Conservation (phyloP, 352 stramenopile species). For the Discostella stelligera region DNA sequence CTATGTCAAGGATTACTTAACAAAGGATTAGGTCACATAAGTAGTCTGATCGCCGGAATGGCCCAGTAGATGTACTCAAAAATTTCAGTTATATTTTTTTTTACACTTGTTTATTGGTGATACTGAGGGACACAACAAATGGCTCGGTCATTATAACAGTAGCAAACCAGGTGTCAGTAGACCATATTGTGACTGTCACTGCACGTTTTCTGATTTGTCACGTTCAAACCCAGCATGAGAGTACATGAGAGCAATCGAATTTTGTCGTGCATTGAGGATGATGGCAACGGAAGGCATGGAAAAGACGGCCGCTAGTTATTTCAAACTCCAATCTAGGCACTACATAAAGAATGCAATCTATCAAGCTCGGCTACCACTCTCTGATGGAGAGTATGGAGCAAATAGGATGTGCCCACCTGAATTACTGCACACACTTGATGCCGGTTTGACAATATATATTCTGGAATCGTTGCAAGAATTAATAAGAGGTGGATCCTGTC, state of each 20-base stretch:
- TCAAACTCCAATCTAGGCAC: constrained; percentile 18
- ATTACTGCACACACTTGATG: constrained; percentile 19
- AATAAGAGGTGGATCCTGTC: neutral
- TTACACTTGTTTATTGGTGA: no score
- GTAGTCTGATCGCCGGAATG: no score
- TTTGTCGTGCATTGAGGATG: constrained; percentile 6
- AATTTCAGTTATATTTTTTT: no score
- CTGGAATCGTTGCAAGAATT: neutral
- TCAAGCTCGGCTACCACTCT: constrained; percentile 1
- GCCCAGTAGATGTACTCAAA: no score
- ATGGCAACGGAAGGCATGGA: neutral
- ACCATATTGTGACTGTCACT: constrained; percentile 30
- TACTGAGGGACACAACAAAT: neutral
- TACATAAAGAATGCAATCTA: constrained; percentile 18
- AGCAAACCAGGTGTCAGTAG: neutral
- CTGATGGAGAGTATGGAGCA: constrained; percentile 7
- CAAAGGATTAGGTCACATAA: no score
- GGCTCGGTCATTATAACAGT: constrained; percentile 22
- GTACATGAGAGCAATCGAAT: constrained; percentile 7
- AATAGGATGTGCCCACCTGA: constrained; percentile 23
- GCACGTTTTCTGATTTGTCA: constrained; percentile 6
- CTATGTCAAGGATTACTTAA: no score
- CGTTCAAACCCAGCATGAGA: constrained; percentile 5
- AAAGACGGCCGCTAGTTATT: neutral
- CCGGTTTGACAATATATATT: constrained; percentile 9